Conservation (phyloP, 2,329 filamentous ascomycete genomes). For the Keithomyces neogunnii region DNA sequence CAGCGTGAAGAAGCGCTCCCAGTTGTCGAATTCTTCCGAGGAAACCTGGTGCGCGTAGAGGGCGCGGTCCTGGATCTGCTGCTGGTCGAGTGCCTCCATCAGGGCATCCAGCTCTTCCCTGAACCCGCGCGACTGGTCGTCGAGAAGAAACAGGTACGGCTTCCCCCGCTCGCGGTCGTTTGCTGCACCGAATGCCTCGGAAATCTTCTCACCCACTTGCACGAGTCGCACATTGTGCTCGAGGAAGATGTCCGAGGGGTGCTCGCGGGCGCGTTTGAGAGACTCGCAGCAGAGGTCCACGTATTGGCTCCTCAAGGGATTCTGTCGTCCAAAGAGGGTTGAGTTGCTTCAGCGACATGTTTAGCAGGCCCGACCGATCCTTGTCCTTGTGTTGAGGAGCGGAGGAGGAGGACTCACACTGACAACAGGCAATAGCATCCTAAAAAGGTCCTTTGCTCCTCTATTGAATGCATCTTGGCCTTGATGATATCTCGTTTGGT, state of each 20-base stretch:
- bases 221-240: slow-evolving; percentile 26
- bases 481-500: slow-evolving; percentile 10
- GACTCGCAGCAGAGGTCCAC: slow-evolving; percentile 24
- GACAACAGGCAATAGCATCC: slow-evolving; percentile 32
- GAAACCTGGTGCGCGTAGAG: slow-evolving; percentile 6
- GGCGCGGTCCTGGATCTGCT: slow-evolving; percentile 8
- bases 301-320: slow-evolving; percentile 22
- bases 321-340: slow-evolving; percentile 26
- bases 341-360: slow-evolving; percentile 20
- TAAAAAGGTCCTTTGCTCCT: slow-evolving; percentile 29
- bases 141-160: slow-evolving; percentile 24
- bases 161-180: slow-evolving; percentile 17
- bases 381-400: neutral
- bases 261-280: slow-evolving; percentile 17
- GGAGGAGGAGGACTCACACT: slow-evolving; percentile 20
- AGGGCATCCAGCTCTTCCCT: slow-evolving; percentile 23
- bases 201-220: slow-evolving; percentile 25
- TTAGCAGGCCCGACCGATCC: neutral
- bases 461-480: slow-evolving; percentile 20
- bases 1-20: slow-evolving; percentile 18
- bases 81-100: slow-evolving; percentile 20
- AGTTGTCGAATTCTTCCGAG: slow-evolving; percentile 7
- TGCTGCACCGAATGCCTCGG: slow-evolving; percentile 22
- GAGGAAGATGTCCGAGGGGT: slow-evolving; percentile 21
- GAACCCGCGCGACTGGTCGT: slow-evolving; percentile 22